Conservation (phyloP, 2,329 filamentous ascomycete genomes). For the Fusarium sp. region DNA sequence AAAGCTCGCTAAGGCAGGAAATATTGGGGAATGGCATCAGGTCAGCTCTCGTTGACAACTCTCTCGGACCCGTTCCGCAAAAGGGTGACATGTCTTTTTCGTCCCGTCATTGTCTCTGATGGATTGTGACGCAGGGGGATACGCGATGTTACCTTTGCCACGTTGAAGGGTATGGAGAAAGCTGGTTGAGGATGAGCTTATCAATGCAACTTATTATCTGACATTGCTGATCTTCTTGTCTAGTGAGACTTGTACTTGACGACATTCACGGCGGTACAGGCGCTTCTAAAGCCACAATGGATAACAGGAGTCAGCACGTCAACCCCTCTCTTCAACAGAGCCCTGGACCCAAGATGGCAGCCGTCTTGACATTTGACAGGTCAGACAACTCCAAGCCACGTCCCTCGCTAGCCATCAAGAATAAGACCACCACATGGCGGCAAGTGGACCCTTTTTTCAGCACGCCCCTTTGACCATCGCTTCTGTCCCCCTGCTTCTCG, state of each 20-base stretch:
- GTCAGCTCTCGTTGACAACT: conserved; percentile 7
- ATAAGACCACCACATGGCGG: conserved; percentile 33
- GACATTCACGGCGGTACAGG: not conserved
- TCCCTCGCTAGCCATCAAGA: conserved; percentile 35
- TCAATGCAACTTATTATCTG: not conserved
- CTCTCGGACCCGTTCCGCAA: conserved; percentile 24
- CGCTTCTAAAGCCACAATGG: not conserved
- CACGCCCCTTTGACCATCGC: conserved; percentile 7
- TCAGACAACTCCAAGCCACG: conserved; percentile 3
- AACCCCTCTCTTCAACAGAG: not conserved
- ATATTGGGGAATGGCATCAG: not conserved
- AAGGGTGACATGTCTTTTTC: not conserved
- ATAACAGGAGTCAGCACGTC: not conserved
- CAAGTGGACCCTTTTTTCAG: conserved; percentile 25
- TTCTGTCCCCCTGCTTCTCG: not conserved
- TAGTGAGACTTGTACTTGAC: not conserved
- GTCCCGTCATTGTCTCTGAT: conserved; percentile 5
- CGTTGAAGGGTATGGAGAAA: conserved; percentile 23
- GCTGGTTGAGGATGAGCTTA: not conserved
- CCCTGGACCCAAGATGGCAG: not conserved
- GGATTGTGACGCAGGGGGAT: conserved; percentile 12
- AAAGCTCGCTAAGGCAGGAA: conserved; percentile 5
- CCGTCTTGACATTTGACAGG: not conserved
- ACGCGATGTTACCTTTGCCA: conserved; percentile 19
- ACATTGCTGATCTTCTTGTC: not conserved